These are phyloP conservation scores for Casuarina equisetifolia DNA, from an alignment of 306 rosid species.

Conservation along the genomic window DNA sequence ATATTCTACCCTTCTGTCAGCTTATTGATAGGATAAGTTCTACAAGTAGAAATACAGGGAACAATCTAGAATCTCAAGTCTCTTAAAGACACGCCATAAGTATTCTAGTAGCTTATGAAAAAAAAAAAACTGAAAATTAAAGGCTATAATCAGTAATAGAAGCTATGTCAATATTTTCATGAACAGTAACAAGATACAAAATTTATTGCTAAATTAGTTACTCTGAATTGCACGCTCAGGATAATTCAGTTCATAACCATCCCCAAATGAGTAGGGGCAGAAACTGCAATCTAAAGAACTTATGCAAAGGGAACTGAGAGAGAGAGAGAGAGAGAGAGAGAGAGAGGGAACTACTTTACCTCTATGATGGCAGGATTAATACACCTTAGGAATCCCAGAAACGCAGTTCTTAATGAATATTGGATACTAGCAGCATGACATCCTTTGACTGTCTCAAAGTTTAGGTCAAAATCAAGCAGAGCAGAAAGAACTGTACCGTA, in stretches of 20 bases:
- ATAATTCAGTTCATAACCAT: background rate
- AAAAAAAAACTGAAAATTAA: background rate
- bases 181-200: background rate
- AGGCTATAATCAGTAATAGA: background rate
- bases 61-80: background rate
- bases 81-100: background rate
- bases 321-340: background rate
- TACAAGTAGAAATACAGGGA: background rate
- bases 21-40: background rate
- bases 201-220: background rate
- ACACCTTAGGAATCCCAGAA: constrained; percentile 91
- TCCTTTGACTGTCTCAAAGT: constrained; percentile 62
- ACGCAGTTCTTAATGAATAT: constrained; percentile 82
- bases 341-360: constrained; percentile 40
- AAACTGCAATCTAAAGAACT: background rate
- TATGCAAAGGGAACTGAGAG: constrained; percentile 8
- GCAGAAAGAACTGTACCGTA: constrained; percentile 61
- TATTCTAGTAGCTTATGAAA: background rate
- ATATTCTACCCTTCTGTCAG: background rate
- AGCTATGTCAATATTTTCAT: background rate
- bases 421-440: constrained; percentile 80
- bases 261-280: background rate
- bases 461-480: constrained; percentile 77
- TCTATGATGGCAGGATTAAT: constrained; percentile 71
- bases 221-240: background rate